Evolutionary conservation across 2,329 filamentous ascomycete species (phyloP).

Genomic region (Aspergillus aculeatinus): DNA sequence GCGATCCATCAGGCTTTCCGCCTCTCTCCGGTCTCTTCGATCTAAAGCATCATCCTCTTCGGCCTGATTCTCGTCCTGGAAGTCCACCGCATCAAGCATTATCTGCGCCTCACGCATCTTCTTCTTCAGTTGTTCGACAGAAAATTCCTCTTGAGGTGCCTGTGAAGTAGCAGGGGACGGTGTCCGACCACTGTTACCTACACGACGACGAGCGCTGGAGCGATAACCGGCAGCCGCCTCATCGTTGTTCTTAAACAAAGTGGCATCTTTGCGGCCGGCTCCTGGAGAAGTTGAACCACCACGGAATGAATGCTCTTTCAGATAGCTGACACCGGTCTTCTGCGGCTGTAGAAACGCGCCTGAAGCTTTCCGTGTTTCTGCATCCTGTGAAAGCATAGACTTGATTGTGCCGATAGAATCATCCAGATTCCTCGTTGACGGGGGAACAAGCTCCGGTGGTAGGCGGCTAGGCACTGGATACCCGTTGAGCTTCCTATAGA

Average conservation of each 20-base stretch:
- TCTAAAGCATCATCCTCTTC: constrained; percentile 94
- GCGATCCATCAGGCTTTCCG: constrained; percentile 89
- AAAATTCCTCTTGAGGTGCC: constrained; percentile 72
- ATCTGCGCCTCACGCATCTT: constrained; percentile 93
- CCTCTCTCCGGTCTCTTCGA: constrained; percentile 83
- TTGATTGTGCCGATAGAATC: constrained; percentile 93
- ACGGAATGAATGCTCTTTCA: constrained; percentile 92
- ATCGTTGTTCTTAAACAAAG: constrained; percentile 94
- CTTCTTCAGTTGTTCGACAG: constrained; percentile 84
- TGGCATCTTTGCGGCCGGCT: constrained; percentile 81
- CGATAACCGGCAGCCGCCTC: constrained; percentile 81
- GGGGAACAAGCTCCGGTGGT: constrained; percentile 88
- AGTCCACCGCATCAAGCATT: constrained; percentile 91
- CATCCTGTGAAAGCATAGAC: constrained; percentile 82
- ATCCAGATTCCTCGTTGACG: constrained; percentile 88
- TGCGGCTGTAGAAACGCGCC: constrained; percentile 90
- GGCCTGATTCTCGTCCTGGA: constrained; percentile 82
- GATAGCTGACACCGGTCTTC: constrained; percentile 95
- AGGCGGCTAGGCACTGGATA: constrained; percentile 86
- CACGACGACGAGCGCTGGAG: constrained; percentile 85
- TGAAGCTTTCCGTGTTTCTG: constrained; percentile 81
- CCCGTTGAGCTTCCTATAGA: constrained; percentile 94
- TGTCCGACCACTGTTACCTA: constrained; percentile 68
- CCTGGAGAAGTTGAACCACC: constrained; percentile 58
- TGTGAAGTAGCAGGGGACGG: constrained; percentile 76